These are phyloP conservation scores for Coleophoma crateriformis DNA, from an alignment of 2,329 filamentous ascomycete species.

Conservation along the genomic window DNA sequence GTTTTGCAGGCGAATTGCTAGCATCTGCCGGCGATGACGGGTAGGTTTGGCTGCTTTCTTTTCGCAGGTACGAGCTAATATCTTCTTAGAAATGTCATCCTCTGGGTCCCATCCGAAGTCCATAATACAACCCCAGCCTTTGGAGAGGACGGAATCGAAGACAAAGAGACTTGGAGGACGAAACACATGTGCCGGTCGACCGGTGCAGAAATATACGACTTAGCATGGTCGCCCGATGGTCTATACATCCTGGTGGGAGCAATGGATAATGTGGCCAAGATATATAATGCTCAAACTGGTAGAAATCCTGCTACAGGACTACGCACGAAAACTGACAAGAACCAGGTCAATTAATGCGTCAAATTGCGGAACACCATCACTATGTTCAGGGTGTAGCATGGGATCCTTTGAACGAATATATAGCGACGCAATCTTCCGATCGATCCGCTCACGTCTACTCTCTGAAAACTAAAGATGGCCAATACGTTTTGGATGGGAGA, in stretches of 20 bases:
- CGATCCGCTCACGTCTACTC: conserved; percentile 97
- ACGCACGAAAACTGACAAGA: no score
- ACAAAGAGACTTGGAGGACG: conserved; percentile 94
- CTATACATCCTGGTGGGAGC: conserved; percentile 93
- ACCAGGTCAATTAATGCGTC: conserved; percentile 64
- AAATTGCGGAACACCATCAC: conserved; percentile 96
- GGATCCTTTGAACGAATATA: conserved; percentile 97
- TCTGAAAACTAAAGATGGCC: conserved; percentile 91
- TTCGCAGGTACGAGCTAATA: background rate
- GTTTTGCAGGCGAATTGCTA: conserved; percentile 70
- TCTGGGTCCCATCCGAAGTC: conserved; percentile 87
- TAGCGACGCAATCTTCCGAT: conserved; percentile 96
- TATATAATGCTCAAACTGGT: conserved; percentile 93
- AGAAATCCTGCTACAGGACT: conserved; percentile 21
- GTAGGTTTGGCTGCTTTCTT: background rate
- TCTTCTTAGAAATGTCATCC: conserved; percentile 65
- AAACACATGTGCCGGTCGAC: conserved; percentile 97
- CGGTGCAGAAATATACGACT: conserved; percentile 93
- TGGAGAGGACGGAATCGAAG: conserved; percentile 80
- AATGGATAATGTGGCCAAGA: conserved; percentile 97
- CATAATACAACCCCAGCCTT: conserved; percentile 58
- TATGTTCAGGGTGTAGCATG: conserved; percentile 98
- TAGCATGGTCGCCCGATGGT: conserved; percentile 98
- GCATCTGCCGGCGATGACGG: conserved; percentile 96
- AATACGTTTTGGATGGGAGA: conserved; percentile 70